Evolutionary conservation across 371 early-diverging fungal genomes (phyloP), one percentile per base, ranked within the genome.

Genomic region (Nematocida sp.): DNA sequence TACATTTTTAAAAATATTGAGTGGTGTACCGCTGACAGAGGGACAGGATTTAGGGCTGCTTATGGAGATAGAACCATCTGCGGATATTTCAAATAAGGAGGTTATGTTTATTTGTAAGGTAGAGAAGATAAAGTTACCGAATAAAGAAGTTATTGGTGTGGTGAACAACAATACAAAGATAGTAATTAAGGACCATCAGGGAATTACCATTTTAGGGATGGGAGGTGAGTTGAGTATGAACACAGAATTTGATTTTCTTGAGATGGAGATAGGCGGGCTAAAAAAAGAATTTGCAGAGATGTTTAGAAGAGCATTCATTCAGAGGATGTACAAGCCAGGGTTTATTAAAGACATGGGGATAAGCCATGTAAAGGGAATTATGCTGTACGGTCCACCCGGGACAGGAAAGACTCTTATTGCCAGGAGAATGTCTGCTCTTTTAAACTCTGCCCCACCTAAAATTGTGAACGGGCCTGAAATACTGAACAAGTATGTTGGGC

Each of bases 381-480:
- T 96, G 84, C 84, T 90, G 9, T 90, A 88, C 83, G 90, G 96
- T 46, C 97, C 97, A 46, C 97, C 97, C 0, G 97, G 96, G 76
- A 97, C 97, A 0, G 99, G 99, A 73, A 98, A 97, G 87, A 97
- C 99, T 9, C 87, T 97, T 70, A 95, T 98, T 91, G 99, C 99
- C 6, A 90, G 98, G 33, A 95, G 97, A 86, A 97, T 99, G 73
- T 97, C 97, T 44, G 93, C 94, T 78, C 94, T 98, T 93, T 88
- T 98, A 81, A 95, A 96, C 84, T 92, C 95, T 4, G 90, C 90
- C 55, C 96, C 96, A 61, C 98, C 98, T 55, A 91, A 93, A 84
- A 92, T 98, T 72, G 96, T 98, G 47, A 95, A 95, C 88, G 98
- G 98, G 4, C 98, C 97, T 9, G 97, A 97, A 88, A 92, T 98